Evolutionary conservation across 768 basidiomycete genomes (phyloP), one percentile per base, ranked within the genome.

Genomic region (Pleurotus cornucopiae): DNA sequence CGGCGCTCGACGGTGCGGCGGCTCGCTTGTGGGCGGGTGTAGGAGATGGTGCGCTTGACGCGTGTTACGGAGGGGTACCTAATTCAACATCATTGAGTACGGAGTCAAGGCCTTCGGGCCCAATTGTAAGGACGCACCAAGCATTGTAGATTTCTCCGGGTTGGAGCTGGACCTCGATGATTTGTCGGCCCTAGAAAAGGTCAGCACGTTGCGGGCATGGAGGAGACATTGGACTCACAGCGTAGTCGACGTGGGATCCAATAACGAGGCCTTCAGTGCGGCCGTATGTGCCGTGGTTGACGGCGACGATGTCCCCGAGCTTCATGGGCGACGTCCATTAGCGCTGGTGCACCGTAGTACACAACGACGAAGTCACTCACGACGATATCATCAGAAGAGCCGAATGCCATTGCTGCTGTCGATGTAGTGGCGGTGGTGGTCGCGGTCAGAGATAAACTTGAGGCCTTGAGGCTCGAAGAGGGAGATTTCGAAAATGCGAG

Each of bases 1-100:
- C 79, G 76, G 56, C 90, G 85, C 70, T 91, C 88, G 65, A 91
- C 66, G 60, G 86, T 89, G 58, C 82, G 76, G 47, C 67, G 68
- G 38, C 74, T 69, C 23, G 57, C 14, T 56, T 74, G 55, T 64
- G 80, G 80, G 55, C 76, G 79, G 48, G 75, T 64, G 72, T 84
- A 84, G 59, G 82, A 82, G 58, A 89, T 78, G 46, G 86, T 86
- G 60, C 91, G 86, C 64, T 78, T 82, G 55, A 93, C 83, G 60
- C 88, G 87, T 57, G 88, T 88, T 49, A 93, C 85, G 45, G 81
- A 75, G n/a, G 89, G 91, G 65, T 86, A 85, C 83, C 85, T 88
- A 56, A 37, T 46, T 43, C 11, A n/a, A 41, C 3, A 46, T 49
- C 45, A 16, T 39, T 40, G 5, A 16, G 51, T 53, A 6, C 63